Conservation (phyloP, 73 alveolate genomes). For the Paraurostyla sp. region DNA sequence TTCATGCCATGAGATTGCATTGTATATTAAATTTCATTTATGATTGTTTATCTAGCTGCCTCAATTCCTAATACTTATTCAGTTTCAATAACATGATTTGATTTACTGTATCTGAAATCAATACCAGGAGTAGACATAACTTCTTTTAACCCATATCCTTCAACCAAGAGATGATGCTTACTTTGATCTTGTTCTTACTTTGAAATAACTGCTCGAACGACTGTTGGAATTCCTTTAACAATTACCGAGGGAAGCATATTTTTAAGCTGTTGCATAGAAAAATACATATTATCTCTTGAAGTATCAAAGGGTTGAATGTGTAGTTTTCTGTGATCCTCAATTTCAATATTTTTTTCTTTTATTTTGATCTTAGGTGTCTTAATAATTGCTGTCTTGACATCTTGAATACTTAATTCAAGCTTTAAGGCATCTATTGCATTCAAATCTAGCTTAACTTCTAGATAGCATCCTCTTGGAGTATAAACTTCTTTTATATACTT, state of each 20-base stretch:
- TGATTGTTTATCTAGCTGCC: conserved; percentile 95
- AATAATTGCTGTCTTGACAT: conserved; percentile 77
- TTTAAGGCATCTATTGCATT: conserved; percentile 76
- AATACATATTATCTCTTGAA: conserved; percentile 85
- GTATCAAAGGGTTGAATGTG: conserved; percentile 85
- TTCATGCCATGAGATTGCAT: conserved; percentile 76
- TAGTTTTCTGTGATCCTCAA: conserved; percentile 66
- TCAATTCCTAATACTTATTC: conserved; percentile 95
- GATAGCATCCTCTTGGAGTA: conserved; percentile 87
- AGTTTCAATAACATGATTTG: conserved; percentile 94
- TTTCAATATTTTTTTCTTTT: conserved; percentile 78
- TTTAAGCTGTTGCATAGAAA: conserved; percentile 77
- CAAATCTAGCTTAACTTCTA: conserved; percentile 82
- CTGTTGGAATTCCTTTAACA: conserved; percentile 83
- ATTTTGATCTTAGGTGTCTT: conserved; percentile 81
- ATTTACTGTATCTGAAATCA: conserved; percentile 74
- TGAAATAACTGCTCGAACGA: conserved; percentile 85
- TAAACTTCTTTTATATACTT: conserved; percentile 93
- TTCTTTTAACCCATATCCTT: conserved; percentile 95
- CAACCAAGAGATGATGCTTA: conserved; percentile 74
- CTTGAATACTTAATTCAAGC: conserved; percentile 81
- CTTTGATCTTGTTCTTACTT: conserved; percentile 69
- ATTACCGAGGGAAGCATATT: conserved; percentile 76
- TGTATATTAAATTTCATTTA: conserved; percentile 90
- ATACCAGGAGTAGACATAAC: conserved; percentile 96